Percentiles rank a stretch among this genome's conserved stretches.
phyloP scores from a whole-genome alignment of 1,139 yeast genomes.

The Candida pseudocylindracea region DNA sequence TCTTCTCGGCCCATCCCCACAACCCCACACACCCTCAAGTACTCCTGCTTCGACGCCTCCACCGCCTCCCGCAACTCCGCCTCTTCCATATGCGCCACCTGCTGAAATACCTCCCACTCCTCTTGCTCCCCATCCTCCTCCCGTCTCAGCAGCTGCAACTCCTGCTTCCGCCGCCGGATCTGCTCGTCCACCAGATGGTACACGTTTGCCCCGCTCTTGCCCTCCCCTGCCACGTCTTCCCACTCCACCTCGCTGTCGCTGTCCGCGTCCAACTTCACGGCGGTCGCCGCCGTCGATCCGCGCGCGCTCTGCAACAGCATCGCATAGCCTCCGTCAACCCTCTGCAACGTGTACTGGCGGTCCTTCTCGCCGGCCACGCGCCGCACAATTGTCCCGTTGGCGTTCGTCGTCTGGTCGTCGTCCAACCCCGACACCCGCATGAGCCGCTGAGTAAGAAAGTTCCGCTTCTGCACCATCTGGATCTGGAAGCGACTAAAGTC shows the following conservation, averaged over 20 bases:
- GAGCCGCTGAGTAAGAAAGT: conserved; percentile 68
- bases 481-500: conserved; percentile 89
- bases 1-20: too few species aligned
- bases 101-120: conserved; percentile 7
- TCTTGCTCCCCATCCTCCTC: conserved; percentile 58
- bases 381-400: conserved; percentile 16
- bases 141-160: conserved; percentile 32
- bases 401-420: conserved; percentile 16
- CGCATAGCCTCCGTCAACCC: conserved; percentile 77
- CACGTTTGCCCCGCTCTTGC: conserved; percentile 16
- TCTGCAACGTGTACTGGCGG: conserved; percentile 50
- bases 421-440: conserved; percentile 67
- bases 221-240: conserved; percentile 7
- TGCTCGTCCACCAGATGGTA: conserved; percentile 62
- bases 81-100: too few species aligned
- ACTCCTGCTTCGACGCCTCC: too few species aligned
- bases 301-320: conserved; percentile 30
- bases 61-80: too few species aligned
- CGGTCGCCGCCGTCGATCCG: conserved; percentile 22
- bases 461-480: conserved; percentile 78
- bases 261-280: conserved; percentile 5
- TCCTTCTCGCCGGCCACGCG: conserved; percentile 79
- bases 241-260: conserved; percentile 2
- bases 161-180: conserved; percentile 5
- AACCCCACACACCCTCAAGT: too few species aligned